These are phyloP conservation scores for Xylaria sp. DNA, from an alignment of 2,329 filamentous ascomycete genomes.

Conservation along the genomic window DNA sequence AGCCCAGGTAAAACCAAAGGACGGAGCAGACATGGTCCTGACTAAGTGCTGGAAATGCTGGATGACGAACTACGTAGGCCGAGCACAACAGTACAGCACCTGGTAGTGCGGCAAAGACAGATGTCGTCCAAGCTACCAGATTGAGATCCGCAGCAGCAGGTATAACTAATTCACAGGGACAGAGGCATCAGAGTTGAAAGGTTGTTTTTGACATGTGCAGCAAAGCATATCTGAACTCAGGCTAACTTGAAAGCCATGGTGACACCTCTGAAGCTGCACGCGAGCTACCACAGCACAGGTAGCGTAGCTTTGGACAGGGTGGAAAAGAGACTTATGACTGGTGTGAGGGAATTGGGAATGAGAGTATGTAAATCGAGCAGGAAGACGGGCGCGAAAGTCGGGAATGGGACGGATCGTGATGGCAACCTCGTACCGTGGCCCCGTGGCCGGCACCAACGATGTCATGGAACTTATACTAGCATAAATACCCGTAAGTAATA, in stretches of 20 bases:
- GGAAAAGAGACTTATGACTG: no score
- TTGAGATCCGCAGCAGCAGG: background rate
- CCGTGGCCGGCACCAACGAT: background rate
- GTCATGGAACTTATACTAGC: background rate
- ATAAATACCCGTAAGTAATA: background rate
- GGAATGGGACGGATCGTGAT: constrained; percentile 11
- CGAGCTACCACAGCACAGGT: background rate
- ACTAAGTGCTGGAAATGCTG: background rate
- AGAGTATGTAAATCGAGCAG: no score
- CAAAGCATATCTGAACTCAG: constrained; percentile 1
- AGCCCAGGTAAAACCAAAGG: constrained; percentile 56
- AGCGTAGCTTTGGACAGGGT: no score
- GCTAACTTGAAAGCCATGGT: background rate
- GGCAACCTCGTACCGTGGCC: background rate
- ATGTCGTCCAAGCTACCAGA: background rate
- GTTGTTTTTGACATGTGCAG: constrained; percentile 1
- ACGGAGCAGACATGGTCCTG: constrained; percentile 52
- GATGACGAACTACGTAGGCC: constrained; percentile 7
- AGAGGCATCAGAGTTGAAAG: constrained; percentile 11
- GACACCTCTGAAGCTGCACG: background rate
- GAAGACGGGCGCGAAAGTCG: background rate
- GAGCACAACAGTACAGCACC: background rate
- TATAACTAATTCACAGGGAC: constrained; percentile 4
- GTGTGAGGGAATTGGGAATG: no score
- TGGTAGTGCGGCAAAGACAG: background rate